A percentile compares a stretch with the other conserved stretches of the same genome.
Evolutionary conservation across 1,284 basidiomycete genomes (phyloP).

Genomic region (Marasmius sp.): DNA sequence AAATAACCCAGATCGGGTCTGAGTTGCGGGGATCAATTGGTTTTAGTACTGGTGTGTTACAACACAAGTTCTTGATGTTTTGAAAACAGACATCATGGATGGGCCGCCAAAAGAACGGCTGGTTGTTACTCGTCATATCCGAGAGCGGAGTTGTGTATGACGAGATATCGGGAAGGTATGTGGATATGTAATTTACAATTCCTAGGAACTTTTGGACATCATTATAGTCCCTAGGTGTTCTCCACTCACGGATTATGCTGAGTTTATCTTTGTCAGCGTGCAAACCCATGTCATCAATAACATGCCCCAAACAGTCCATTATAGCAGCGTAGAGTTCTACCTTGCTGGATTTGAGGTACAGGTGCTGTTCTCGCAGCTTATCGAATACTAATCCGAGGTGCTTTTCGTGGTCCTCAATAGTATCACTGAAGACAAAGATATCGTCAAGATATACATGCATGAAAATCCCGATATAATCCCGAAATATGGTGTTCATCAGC

Average conservation of each 20-base stretch:
- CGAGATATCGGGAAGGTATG: constrained; percentile 36
- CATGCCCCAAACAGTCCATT: constrained; percentile 30
- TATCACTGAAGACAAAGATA: constrained; percentile 35
- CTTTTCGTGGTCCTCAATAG: constrained; percentile 24
- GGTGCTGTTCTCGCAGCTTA: constrained; percentile 15
- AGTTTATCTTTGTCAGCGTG: constrained; percentile 21
- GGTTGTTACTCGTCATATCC: constrained; percentile 13
- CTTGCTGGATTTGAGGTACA: constrained; percentile 27
- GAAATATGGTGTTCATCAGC: constrained; percentile 24
- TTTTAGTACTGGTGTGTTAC: constrained; percentile 9
- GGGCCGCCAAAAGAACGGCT: constrained; percentile 11
- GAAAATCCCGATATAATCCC: constrained; percentile 22
- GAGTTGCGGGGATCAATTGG: constrained; percentile 1
- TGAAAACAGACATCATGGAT: constrained; percentile 12
- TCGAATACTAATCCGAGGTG: constrained; percentile 22
- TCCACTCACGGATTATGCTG: not conserved
- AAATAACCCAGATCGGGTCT: constrained; percentile 9
- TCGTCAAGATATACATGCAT: constrained; percentile 36
- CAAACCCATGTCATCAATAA: constrained; percentile 26
- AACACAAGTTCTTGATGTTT: constrained; percentile 10
- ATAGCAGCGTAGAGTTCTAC: constrained; percentile 28
- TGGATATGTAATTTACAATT: constrained; percentile 37
- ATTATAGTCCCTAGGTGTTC: not conserved
- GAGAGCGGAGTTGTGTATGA: constrained; percentile 24
- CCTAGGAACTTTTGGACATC: constrained; percentile 33